phyloP scores from a whole-genome alignment of 176 grass and related monocot species.

The Cenchrus fungigraminus region DNA sequence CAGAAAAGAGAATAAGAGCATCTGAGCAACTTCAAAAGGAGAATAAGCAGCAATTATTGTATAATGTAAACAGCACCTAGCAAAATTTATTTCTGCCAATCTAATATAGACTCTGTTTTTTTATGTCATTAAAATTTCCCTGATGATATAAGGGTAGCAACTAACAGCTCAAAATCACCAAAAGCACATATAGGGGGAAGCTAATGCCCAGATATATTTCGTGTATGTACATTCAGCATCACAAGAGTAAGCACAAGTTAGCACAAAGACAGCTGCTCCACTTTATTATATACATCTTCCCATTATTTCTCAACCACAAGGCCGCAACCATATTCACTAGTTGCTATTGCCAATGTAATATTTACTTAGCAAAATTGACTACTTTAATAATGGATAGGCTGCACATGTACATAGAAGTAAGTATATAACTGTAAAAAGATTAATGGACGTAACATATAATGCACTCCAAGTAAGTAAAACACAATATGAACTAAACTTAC shows the following conservation, averaged over 20 bases:
- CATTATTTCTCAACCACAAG: constrained; percentile 1
- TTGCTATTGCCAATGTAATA: background rate
- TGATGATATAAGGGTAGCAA: background rate
- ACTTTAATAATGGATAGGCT: background rate
- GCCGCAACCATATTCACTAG: background rate
- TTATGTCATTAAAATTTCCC: background rate
- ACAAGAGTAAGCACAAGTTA: constrained; percentile 1
- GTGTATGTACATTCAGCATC: background rate
- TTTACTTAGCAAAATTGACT: background rate
- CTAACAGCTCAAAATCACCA: background rate
- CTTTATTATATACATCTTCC: background rate
- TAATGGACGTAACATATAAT: background rate
- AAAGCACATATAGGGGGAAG: background rate
- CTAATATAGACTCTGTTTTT: background rate
- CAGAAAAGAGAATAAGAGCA: background rate
- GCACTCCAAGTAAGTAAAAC: background rate
- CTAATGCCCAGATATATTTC: background rate
- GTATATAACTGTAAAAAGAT: background rate
- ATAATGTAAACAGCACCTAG: background rate
- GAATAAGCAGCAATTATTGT: background rate
- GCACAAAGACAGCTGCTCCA: background rate
- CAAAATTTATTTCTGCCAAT: background rate
- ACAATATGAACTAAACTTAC: constrained; percentile 48
- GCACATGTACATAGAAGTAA: background rate
- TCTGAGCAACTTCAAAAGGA: background rate